phyloP scores from a whole-genome alignment of 306 rosid genomes.

The Corylus americana region DNA sequence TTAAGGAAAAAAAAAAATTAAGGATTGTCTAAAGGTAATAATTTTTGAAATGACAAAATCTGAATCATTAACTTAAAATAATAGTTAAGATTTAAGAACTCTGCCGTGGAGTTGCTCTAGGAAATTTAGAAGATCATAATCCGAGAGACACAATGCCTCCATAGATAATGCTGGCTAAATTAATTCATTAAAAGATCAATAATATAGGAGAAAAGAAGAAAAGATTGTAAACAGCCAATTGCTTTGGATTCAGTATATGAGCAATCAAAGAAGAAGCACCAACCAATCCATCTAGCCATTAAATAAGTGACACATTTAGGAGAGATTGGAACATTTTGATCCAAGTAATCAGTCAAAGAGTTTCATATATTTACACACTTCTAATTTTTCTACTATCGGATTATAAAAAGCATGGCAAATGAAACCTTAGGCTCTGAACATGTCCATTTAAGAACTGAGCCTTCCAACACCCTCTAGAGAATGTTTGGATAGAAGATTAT shows the following conservation, averaged over 20 bases:
- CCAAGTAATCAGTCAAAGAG: not conserved
- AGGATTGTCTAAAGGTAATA: too few relatives aligned
- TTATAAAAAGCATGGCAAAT: too few relatives aligned
- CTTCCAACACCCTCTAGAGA: too few relatives aligned
- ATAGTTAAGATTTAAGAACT: not conserved
- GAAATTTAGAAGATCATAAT: not conserved
- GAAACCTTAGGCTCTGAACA: too few relatives aligned
- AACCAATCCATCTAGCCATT: not conserved
- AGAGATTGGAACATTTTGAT: not conserved
- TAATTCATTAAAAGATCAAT: not conserved
- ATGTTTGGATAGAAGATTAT: too few relatives aligned
- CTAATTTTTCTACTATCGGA: too few relatives aligned
- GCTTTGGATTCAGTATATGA: not conserved
- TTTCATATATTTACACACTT: not conserved
- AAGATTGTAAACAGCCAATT: not conserved
- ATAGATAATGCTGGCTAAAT: not conserved
- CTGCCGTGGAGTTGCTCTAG: not conserved
- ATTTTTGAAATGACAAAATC: not conserved
- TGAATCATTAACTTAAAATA: not conserved
- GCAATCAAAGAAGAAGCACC: not conserved
- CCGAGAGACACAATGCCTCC: not conserved
- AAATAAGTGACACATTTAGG: not conserved
- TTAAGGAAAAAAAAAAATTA: not conserved
- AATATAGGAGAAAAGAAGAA: not conserved
- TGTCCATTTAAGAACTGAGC: too few relatives aligned